Evolutionary conservation across 768 basidiomycete genomes (phyloP), one percentile per base, ranked within the genome.

Genomic region (Dacryopinax primogenitus): DNA sequence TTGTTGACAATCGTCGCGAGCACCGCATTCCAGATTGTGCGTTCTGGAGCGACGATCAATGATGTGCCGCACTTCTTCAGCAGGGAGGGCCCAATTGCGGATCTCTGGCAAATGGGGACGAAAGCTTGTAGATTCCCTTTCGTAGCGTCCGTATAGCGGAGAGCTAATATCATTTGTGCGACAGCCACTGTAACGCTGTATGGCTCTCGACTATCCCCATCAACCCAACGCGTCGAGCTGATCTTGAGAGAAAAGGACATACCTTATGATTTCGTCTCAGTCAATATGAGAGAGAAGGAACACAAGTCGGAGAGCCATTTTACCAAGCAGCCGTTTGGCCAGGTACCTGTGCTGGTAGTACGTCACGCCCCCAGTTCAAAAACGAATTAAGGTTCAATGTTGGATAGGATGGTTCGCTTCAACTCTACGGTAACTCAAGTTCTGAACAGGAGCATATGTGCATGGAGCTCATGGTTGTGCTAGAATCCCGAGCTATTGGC

Each of bases 261-360:
- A 3, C 80, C 83, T 0, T 87, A 82, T 71, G 80, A 83, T 67
- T 68, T 85, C 62, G 66, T 80, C 44, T 9, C 51, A 3, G 63
- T 87, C 67, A 74, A 85, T 47, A 13, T 64, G 33, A 62, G 26
- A 28, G 34, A 18, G 18, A 67, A 64, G 7, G 77, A 79, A 68
- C 82, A 85, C 39, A 86, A 84, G 72, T 1, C 70, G 0, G 70
- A 79, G 0, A 78, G 69, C 9, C 81, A 74, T 74, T 23, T 79
- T 16, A 69, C 73, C 33, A 74, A 77, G 62, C 85, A 90, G 68
- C 87, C 88, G 0, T 87, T 86, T 69, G 83, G 84, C 21, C 81
- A 83, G 68, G 76, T 85, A 30, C 84, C 85, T 1, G 82, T 11
- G 16, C 62, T 39, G 18, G 18, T n/a, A 1, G 30, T 33, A 18